These are phyloP conservation scores for Candida qinlingensis DNA, from an alignment of 805 yeast genomes.

Conservation along the genomic window DNA sequence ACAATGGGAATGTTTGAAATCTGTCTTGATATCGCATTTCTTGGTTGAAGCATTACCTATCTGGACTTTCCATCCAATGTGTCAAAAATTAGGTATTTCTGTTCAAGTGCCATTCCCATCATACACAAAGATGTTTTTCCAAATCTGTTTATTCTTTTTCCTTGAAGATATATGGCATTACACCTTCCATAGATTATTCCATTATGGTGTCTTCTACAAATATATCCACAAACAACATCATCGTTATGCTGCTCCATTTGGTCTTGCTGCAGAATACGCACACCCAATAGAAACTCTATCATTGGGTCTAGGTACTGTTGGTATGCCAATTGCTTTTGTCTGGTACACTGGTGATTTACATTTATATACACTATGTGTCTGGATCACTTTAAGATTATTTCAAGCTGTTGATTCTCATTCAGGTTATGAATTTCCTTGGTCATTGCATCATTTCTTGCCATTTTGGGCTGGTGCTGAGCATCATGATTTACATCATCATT, in stretches of 20 bases:
- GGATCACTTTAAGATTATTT: slow-evolving; percentile 85
- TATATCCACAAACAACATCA: slow-evolving; percentile 96
- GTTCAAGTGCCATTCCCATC: slow-evolving; percentile 84
- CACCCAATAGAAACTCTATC: slow-evolving; percentile 91
- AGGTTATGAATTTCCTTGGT: slow-evolving; percentile 97
- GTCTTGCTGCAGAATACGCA: slow-evolving; percentile 95
- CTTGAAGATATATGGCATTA: slow-evolving; percentile 96
- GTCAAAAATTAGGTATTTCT: slow-evolving; percentile 73
- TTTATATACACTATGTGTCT: slow-evolving; percentile 78
- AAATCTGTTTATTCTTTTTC: slow-evolving; percentile 72
- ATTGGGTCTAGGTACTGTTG: slow-evolving; percentile 89
- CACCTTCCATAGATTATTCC: slow-evolving; percentile 89
- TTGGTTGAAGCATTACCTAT: slow-evolving; percentile 93
- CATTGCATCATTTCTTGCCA: slow-evolving; percentile 86
- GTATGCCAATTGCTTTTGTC: slow-evolving; percentile 85
- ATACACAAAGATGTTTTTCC: slow-evolving; percentile 49
- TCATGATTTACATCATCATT: slow-evolving; percentile 96
- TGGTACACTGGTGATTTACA: slow-evolving; percentile 73
- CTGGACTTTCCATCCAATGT: slow-evolving; percentile 94
- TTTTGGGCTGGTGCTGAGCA: slow-evolving; percentile 99
- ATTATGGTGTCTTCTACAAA: slow-evolving; percentile 84
- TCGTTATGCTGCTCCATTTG: slow-evolving; percentile 96
- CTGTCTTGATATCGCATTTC: slow-evolving; percentile 81
- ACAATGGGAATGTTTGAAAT: slow-evolving; percentile 88
- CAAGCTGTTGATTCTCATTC: slow-evolving; percentile 98